A percentile compares a stretch with the other conserved stretches of the same genome.
phyloP scores from a whole-genome alignment of 2,329 filamentous ascomycete genomes.

The Colletotrichum filicis region DNA sequence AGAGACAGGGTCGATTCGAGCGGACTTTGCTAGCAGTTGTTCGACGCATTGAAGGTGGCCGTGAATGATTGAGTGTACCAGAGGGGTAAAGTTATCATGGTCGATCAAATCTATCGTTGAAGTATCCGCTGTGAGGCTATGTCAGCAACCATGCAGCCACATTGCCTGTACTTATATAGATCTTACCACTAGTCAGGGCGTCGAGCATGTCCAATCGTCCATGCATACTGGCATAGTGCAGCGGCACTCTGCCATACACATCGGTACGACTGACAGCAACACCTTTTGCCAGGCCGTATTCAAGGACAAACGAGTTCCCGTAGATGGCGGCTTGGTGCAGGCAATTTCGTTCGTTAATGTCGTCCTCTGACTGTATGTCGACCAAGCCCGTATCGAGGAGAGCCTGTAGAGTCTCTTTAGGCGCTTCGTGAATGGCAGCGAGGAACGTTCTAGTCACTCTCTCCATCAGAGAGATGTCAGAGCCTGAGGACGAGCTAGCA shows the following conservation, averaged over 20 bases:
- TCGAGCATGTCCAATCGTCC: constrained; percentile 87
- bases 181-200: constrained; percentile 72
- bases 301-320: constrained; percentile 82
- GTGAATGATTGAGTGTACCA: constrained; percentile 95
- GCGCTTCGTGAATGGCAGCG: constrained; percentile 87
- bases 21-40: constrained; percentile 78
- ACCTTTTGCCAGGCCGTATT: constrained; percentile 77
- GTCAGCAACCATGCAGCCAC: constrained; percentile 28
- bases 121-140: constrained; percentile 63
- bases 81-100: constrained; percentile 95
- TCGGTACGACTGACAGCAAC: constrained; percentile 86
- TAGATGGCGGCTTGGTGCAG: constrained; percentile 97
- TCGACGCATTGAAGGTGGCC: constrained; percentile 84
- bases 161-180: constrained; percentile 13
- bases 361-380: constrained; percentile 92
- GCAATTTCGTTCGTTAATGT: constrained; percentile 97
- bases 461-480: constrained; percentile 69
- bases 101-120: constrained; percentile 89
- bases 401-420: constrained; percentile 78
- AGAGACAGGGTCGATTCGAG: constrained; percentile 86
- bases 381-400: constrained; percentile 85
- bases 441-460: constrained; percentile 91
- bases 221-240: constrained; percentile 98
- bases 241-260: constrained; percentile 91
- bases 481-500: constrained; percentile 63